Base-by-base conservation (phyloP, 768 basidiomycete species). In the Tricholoma bakamatsutake region DNA sequence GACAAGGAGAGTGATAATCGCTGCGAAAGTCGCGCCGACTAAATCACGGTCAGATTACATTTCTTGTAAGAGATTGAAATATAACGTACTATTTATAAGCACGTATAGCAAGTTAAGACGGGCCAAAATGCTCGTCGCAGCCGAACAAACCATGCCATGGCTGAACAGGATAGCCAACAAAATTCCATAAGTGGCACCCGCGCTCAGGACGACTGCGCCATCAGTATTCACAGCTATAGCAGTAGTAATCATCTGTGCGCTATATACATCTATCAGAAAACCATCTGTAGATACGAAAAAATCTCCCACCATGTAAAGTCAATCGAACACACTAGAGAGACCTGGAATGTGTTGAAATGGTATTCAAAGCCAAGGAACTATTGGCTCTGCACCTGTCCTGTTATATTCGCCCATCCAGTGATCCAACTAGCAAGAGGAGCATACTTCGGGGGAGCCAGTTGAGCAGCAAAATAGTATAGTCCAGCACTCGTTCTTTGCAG, bases 241-340 rank as follows among this genome's bases (percentile, higher is more conserved):
- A 8, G 84, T 84, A 11, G 85, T 79, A 55, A 88, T 87, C 87
- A 88, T 88, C 67, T 88, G 85, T 6, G 87, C 87, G 57, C 86
- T 48, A 46, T 10, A 46, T 0, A 9, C 15, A 28, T 3, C 5
- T 5, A 15, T 28, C 13, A 28, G 27, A 46, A 28, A 15, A n/a
- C 3, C 13, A 17, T 31, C 6, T 17, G 12, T 3, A 27, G 6
- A 17, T 9, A 48, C 2, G n/a, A n/a, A 10, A 15, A 15, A 31
- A 2, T 3, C 7, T 9, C 30, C 1, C 12, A 48, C 46, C 46
- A 88, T 18, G 84, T 87, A 57, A 82, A 88, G 64, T 88, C 87
- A 52, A 89, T 89, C 5, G 83, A 85, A 63, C 84, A 87, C 45
- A 89, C 85, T 5, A 88, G 77, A 1, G 84, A 76, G 15, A 74